Evolutionary conservation across 75 land plant genomes (phyloP).

Genomic region (Pseudotsuga menziesii): DNA sequence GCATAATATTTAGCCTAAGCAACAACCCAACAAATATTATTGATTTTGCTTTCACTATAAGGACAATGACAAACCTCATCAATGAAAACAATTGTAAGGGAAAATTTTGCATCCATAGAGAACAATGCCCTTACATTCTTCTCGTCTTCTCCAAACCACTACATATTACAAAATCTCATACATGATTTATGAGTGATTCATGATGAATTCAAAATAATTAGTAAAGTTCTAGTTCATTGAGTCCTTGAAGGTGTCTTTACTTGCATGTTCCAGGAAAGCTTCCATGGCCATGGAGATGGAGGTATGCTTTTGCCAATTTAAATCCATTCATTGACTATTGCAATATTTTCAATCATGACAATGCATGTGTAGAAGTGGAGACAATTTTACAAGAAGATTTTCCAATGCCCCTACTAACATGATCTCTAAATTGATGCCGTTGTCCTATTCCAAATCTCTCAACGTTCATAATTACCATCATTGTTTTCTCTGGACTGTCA

Average conservation of each 20-base stretch:
- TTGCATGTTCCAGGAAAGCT: conserved; percentile 88
- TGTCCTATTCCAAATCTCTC: conserved; percentile 96
- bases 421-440: conserved; percentile 92
- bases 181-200: not conserved
- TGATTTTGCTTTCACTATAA: not conserved
- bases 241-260: conserved; percentile 84
- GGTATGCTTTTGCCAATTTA: conserved; percentile 76
- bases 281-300: conserved; percentile 82
- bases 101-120: conserved; percentile 79
- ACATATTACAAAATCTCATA: not conserved
- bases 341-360: conserved; percentile 63
- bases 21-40: not conserved
- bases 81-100: conserved; percentile 81
- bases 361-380: conserved; percentile 39
- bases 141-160: conserved; percentile 93
- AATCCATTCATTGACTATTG: conserved; percentile 86
- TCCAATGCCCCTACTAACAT: conserved; percentile 81
- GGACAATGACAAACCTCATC: conserved; percentile 43
- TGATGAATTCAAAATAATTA: not conserved
- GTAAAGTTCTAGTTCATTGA: not conserved
- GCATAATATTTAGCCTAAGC: not conserved
- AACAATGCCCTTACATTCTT: conserved; percentile 84
- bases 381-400: conserved; percentile 75
- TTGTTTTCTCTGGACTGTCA: conserved; percentile 90
- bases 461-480: conserved; percentile 96